These are phyloP conservation scores for Cryphonectria radicalis DNA, from an alignment of 2,329 filamentous ascomycete genomes.

Conservation along the genomic window DNA sequence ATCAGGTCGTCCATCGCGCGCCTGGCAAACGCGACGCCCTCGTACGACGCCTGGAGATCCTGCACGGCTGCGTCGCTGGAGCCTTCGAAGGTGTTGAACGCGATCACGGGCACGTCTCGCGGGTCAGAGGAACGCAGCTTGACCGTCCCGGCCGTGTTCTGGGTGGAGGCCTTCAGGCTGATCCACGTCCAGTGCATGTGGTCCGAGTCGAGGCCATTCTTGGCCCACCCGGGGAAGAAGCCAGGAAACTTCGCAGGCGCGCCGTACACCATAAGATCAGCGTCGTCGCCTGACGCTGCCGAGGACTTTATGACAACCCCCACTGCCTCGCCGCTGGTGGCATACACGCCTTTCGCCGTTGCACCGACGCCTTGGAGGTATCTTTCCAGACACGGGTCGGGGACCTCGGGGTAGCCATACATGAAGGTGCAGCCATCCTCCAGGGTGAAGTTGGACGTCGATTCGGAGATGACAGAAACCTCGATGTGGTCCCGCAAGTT, in stretches of 20 bases:
- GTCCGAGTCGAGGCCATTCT: constrained; percentile 36
- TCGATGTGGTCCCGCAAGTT: constrained; percentile 65
- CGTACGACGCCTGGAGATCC: constrained; percentile 58
- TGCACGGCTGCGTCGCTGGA: constrained; percentile 51
- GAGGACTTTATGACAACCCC: constrained; percentile 38
- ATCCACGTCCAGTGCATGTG: constrained; percentile 49
- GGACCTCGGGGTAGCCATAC: constrained; percentile 35
- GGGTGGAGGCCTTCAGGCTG: constrained; percentile 65
- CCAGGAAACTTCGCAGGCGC: constrained; percentile 45
- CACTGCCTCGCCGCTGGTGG: constrained; percentile 40
- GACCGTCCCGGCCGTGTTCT: constrained; percentile 66
- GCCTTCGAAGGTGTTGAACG: constrained; percentile 63
- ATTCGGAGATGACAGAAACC: constrained; percentile 49
- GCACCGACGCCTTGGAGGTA: constrained; percentile 31
- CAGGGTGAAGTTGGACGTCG: constrained; percentile 43
- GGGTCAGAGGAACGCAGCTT: constrained; percentile 64
- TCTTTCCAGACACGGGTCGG: constrained; percentile 41
- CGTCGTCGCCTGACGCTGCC: constrained; percentile 34
- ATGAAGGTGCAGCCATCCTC: constrained; percentile 42
- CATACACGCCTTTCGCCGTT: constrained; percentile 39
- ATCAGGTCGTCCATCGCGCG: constrained; percentile 25
- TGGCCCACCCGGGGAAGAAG: constrained; percentile 45
- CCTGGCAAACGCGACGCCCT: constrained; percentile 59
- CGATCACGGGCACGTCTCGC: constrained; percentile 64
- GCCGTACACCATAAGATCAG: constrained; percentile 44